These are phyloP conservation scores for Sporothrix brasiliensis DNA, from an alignment of 2,329 filamentous ascomycete genomes.

Conservation along the genomic window DNA sequence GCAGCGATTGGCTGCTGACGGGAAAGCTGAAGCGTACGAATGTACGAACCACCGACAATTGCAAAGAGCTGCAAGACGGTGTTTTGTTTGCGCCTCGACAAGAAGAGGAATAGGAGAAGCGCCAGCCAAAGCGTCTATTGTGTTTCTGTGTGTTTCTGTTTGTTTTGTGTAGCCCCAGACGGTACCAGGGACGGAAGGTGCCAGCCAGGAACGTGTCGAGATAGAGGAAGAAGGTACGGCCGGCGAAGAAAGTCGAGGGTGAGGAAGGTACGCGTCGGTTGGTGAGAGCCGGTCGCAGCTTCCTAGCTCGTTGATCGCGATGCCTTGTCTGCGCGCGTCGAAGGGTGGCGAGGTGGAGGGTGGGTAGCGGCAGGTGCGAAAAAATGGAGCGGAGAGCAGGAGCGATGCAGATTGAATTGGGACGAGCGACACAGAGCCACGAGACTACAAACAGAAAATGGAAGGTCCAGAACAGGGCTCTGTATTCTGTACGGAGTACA, in stretches of 20 bases:
- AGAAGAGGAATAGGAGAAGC: background rate
- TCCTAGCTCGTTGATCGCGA: background rate
- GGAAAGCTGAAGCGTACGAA: too few relatives aligned
- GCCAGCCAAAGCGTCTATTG: too few relatives aligned
- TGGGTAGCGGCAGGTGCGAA: background rate
- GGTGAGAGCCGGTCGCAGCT: constrained; percentile 14
- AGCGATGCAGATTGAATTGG: background rate
- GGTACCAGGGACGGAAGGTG: constrained; percentile 10
- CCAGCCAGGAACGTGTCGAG: constrained; percentile 8
- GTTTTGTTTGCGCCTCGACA: background rate
- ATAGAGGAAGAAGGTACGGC: background rate
- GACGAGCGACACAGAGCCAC: background rate
- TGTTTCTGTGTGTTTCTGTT: background rate
- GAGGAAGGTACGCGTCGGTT: background rate
- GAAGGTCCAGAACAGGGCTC: background rate
- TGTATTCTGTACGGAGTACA: too few relatives aligned
- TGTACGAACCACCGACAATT: background rate
- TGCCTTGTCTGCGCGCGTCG: background rate
- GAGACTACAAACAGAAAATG: background rate
- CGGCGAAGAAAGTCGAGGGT: background rate
- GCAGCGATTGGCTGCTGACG: constrained; percentile 5
- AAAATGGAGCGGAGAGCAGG: background rate
- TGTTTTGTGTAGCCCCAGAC: constrained; percentile 5
- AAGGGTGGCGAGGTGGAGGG: background rate
- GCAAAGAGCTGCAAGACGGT: background rate